A percentile compares a stretch with the other conserved stretches of the same genome.
Conservation (phyloP, 441 rosid genomes). For the Aquilaria agallochum region DNA sequence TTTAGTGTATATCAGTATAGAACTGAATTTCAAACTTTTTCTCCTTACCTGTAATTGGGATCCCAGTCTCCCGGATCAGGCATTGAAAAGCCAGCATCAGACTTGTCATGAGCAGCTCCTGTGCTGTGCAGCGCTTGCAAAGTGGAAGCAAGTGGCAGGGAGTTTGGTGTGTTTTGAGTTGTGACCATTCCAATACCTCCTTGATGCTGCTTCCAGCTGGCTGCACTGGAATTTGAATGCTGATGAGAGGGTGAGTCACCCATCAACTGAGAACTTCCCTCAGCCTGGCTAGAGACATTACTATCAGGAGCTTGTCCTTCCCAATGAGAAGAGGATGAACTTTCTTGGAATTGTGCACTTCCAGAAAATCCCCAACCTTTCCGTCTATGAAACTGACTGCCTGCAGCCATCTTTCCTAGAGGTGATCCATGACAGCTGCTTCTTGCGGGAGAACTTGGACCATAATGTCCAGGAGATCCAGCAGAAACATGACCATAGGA, state of each 20-base stretch:
- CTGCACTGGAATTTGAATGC: slow-evolving; percentile 45
- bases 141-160: slow-evolving; percentile 36
- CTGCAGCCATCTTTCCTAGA: slow-evolving; percentile 80
- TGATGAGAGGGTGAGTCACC: slow-evolving; percentile 53
- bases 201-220: slow-evolving; percentile 57
- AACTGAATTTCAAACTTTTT: slow-evolving; percentile 8
- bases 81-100: slow-evolving; percentile 47
- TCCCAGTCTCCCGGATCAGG: slow-evolving; percentile 99
- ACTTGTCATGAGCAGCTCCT: slow-evolving; percentile 49
- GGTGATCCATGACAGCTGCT: slow-evolving; percentile 94
- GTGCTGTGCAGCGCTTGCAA: slow-evolving; percentile 38
- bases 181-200: slow-evolving; percentile 44
- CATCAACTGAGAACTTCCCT: slow-evolving; percentile 46
- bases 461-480: slow-evolving; percentile 98
- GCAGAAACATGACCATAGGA: slow-evolving; percentile 60
- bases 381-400: slow-evolving; percentile 83
- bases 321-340: slow-evolving; percentile 52
- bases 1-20: neutral
- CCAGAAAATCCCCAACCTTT: slow-evolving; percentile 81
- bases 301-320: slow-evolving; percentile 69
- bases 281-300: slow-evolving; percentile 44
- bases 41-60: slow-evolving; percentile 91
- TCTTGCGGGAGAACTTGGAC: slow-evolving; percentile 95
- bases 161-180: slow-evolving; percentile 45
- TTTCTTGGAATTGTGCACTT: slow-evolving; percentile 73